Evolutionary conservation across 768 basidiomycete species (phyloP).

Genomic region (Lentinula lateritia): DNA sequence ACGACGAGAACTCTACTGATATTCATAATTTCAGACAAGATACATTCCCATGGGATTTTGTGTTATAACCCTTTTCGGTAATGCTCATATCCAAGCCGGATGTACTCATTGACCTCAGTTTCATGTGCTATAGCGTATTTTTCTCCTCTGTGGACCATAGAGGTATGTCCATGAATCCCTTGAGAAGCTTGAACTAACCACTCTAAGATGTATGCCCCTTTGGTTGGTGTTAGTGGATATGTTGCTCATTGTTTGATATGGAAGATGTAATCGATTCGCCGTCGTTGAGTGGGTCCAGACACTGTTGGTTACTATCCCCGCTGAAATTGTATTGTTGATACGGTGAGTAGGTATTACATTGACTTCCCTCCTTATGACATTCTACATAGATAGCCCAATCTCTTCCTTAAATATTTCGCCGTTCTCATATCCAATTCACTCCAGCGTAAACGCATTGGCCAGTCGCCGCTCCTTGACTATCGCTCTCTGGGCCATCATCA

Average conservation of each 20-base stretch:
- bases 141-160: conserved; percentile 18
- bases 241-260: not conserved
- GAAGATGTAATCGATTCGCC: conserved; percentile 23
- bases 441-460: conserved; percentile 18
- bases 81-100: not conserved
- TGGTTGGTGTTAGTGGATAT: not conserved
- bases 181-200: not conserved
- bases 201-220: conserved; percentile 9
- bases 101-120: not conserved
- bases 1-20: not conserved
- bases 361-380: no score
- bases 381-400: no score
- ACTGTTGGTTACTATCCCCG: conserved; percentile 20
- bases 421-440: not conserved
- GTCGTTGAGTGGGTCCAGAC: conserved; percentile 24
- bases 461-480: conserved; percentile 9
- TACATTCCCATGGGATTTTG: conserved; percentile 21
- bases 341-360: conserved; percentile 11
- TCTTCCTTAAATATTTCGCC: not conserved
- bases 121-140: conserved; percentile 16
- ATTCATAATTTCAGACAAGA: conserved; percentile 12
- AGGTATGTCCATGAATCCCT: conserved; percentile 9
- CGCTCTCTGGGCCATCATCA: conserved; percentile 15
- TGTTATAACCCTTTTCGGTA: conserved; percentile 22
- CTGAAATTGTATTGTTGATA: conserved; percentile 19